Evolutionary conservation across 2,329 filamentous ascomycete genomes (phyloP).

Genomic region (Microdochium bolleyi): DNA sequence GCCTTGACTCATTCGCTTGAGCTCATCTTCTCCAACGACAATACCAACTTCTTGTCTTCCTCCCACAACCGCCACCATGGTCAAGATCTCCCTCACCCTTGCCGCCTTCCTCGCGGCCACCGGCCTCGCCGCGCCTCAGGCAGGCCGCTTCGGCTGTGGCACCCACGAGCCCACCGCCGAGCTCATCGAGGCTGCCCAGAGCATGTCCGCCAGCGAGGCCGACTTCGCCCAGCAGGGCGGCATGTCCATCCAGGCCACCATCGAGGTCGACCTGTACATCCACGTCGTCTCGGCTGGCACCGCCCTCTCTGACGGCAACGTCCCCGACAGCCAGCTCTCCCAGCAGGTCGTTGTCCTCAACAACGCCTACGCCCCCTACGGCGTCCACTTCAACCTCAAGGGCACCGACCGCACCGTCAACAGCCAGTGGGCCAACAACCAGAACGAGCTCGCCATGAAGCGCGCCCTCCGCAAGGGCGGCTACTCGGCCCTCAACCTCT

Average conservation of each 20-base stretch:
- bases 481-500: slow-evolving; percentile 37
- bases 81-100: too few relatives aligned
- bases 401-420: slow-evolving; percentile 3
- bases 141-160: not conserved
- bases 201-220: not conserved
- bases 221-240: not conserved
- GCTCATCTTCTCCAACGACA: too few relatives aligned
- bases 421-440: slow-evolving; percentile 1
- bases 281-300: not conserved
- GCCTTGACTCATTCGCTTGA: too few relatives aligned
- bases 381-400: slow-evolving; percentile 3
- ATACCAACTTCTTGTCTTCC: too few relatives aligned
- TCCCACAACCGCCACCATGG: too few relatives aligned
- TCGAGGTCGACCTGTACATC: not conserved
- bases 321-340: not conserved
- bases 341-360: not conserved
- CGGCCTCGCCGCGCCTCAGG: not conserved
- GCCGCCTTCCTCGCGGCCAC: too few relatives aligned
- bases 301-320: not conserved
- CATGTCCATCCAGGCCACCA: not conserved
- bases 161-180: not conserved
- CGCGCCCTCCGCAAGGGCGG: slow-evolving; percentile 28
- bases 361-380: slow-evolving; percentile 1
- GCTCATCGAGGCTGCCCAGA: not conserved
- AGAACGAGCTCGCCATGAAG: slow-evolving; percentile 3